These are phyloP conservation scores for Eustoma russellianum DNA, from an alignment of 257 asterid species.

Conservation along the genomic window DNA sequence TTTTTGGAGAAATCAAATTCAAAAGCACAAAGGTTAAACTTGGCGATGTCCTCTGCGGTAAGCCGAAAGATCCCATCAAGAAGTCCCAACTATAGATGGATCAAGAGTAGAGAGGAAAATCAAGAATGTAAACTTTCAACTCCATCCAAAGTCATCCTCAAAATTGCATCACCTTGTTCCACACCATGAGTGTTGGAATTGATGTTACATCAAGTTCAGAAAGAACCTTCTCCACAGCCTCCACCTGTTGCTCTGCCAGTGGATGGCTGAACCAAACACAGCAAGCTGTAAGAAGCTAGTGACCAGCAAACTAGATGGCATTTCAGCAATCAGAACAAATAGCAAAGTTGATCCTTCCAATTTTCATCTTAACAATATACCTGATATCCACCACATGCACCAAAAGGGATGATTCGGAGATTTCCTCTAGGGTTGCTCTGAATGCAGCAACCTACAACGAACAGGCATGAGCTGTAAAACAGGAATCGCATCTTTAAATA, in stretches of 20 bases:
- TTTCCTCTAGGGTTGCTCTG: slow-evolving; percentile 96
- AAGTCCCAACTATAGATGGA: no score
- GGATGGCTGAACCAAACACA: slow-evolving; percentile 70
- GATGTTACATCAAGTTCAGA: slow-evolving; percentile 68
- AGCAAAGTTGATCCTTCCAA: neutral
- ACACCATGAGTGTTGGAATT: slow-evolving; percentile 71
- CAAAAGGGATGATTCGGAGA: slow-evolving; percentile 79
- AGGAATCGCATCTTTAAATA: slow-evolving; percentile 5
- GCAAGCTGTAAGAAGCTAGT: slow-evolving; percentile 26
- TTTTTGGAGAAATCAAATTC: no score
- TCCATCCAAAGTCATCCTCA: no score
- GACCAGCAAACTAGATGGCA: slow-evolving; percentile 2
- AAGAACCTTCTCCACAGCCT: slow-evolving; percentile 93
- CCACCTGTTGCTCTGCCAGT: slow-evolving; percentile 77
- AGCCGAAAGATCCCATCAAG: no score
- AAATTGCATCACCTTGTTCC: slow-evolving; percentile 71
- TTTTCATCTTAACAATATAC: slow-evolving; percentile 24
- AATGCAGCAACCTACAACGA: slow-evolving; percentile 83
- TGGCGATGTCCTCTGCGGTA: no score
- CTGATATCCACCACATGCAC: slow-evolving; percentile 97
- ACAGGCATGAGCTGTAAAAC: slow-evolving; percentile 9
- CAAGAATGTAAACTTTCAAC: no score
- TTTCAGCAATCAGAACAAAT: no score
- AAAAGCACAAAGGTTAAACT: no score
- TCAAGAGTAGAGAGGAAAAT: no score